Evolutionary conservation across 75 land plant species (phyloP).

Genomic region (Sequoia sempervirens): DNA sequence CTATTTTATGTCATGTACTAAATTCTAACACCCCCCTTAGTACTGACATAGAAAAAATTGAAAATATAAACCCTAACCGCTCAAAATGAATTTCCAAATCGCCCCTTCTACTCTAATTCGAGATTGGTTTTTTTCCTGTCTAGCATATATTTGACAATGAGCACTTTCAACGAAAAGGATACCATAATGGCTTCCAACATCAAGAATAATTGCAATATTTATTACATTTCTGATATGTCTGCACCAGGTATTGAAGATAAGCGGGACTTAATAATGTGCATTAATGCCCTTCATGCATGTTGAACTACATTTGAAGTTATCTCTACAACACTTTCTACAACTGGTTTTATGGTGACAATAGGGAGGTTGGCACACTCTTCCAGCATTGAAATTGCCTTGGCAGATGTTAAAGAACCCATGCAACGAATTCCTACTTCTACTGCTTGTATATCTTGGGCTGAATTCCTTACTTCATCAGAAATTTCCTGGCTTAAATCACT

Average conservation of each 20-base stretch:
- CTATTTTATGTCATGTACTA: too few species aligned
- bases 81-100: too few species aligned
- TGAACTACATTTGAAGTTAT: constrained; percentile 63
- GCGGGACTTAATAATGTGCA: constrained; percentile 30
- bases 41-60: too few species aligned
- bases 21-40: too few species aligned
- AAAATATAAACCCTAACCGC: too few species aligned
- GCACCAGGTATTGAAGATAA: background rate
- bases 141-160: too few species aligned
- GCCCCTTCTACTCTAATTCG: too few species aligned
- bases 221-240: background rate
- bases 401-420: constrained; percentile 63
- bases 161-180: too few species aligned
- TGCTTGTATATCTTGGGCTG: constrained; percentile 82
- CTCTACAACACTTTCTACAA: constrained; percentile 69
- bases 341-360: constrained; percentile 56
- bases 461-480: constrained; percentile 68
- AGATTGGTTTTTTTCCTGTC: too few species aligned
- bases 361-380: constrained; percentile 78
- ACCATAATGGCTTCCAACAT: too few species aligned
- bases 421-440: constrained; percentile 78
- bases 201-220: background rate
- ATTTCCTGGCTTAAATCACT: constrained; percentile 90
- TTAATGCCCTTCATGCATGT: constrained; percentile 45
- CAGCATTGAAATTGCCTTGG: constrained; percentile 67